Base-by-base conservation (phyloP, 108 stramenopile species). In the Stephanodiscus minutulus region DNA sequence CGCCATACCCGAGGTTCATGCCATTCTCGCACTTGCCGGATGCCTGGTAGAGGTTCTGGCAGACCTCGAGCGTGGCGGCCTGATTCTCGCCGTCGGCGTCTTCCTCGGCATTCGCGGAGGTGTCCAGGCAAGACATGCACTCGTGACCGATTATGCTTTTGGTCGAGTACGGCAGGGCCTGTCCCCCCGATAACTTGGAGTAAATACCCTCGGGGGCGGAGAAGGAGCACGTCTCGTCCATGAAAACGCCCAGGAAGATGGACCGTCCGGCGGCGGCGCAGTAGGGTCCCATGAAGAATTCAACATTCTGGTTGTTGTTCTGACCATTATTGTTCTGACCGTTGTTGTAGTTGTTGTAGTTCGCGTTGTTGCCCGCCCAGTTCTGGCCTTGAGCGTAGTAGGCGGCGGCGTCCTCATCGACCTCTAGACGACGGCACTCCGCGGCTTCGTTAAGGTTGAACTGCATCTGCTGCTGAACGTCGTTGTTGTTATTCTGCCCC, bases 161-260 rank as follows among this genome's bases (percentile, higher is more conserved):
- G 21, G 15, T 69, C 27, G 59, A 46, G 17, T 61, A 69, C 12
- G 68, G 68, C 25, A 69, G 57, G 20, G 57, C 15, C 25, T 33
- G 0, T 9, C 68, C 68, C 7, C 59, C 27, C 17, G 3, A n/a
- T 7, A 46, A 35, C 43, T 59, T 44, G 39, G 85, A 85, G 76
- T 87, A 95, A 0, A 73, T 68, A 31, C 82, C 88, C 13, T 67
- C 33, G 39, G 70, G 59, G 17, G 88, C 86, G 37, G 74, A 58
- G 41, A 41, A 64, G 50, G 82, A 77, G 80, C 94, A 95, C 11
- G 79, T 81, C 44, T 86, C 81, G 53, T 95, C 93, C 70, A 75
- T 83, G 75, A 95, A 95, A 49, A 85, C 81, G 35, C 84, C 91
- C 27, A 92, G 74, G 70, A 89, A 56, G 72, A 95, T 91, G 25